A percentile compares a stretch with the other conserved stretches of the same genome.
Evolutionary conservation across 352 stramenopile genomes (phyloP).

Genomic region (Phytophthora brassicae): DNA sequence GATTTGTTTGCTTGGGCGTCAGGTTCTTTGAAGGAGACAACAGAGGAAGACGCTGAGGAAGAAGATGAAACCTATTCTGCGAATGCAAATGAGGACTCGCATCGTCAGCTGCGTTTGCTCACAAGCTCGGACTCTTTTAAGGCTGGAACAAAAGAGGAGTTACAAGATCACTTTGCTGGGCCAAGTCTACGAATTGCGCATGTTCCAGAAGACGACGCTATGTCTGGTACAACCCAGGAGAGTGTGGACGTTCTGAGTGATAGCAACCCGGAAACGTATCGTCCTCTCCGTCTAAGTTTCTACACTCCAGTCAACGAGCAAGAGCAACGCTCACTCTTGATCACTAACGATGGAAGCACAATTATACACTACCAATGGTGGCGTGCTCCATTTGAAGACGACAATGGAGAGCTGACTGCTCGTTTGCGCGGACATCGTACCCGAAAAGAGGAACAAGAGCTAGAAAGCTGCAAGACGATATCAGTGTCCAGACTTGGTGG

Average conservation of each 20-base stretch:
- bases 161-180: slow-evolving; percentile 4
- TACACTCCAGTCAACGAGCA: slow-evolving; percentile 40
- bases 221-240: neutral
- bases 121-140: slow-evolving; percentile 13
- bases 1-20: slow-evolving; percentile 80
- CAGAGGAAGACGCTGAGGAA: too few species aligned
- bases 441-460: slow-evolving; percentile 27
- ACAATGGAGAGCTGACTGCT: slow-evolving; percentile 23
- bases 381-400: slow-evolving; percentile 35
- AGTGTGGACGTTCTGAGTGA: neutral
- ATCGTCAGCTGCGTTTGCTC: slow-evolving; percentile 13
- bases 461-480: slow-evolving; percentile 27
- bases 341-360: slow-evolving; percentile 57
- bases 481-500: slow-evolving; percentile 51
- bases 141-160: neutral
- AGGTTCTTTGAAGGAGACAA: slow-evolving; percentile 6
- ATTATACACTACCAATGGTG: slow-evolving; percentile 67
- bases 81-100: slow-evolving; percentile 9
- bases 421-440: slow-evolving; percentile 28
- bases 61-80: slow-evolving; percentile 16
- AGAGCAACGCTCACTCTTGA: slow-evolving; percentile 39
- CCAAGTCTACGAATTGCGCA: slow-evolving; percentile 26
- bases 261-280: neutral
- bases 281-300: slow-evolving; percentile 43
- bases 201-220: slow-evolving; percentile 19